These are phyloP conservation scores for Rhizophora mangle DNA, from an alignment of 345 rosid species.

Conservation along the genomic window DNA sequence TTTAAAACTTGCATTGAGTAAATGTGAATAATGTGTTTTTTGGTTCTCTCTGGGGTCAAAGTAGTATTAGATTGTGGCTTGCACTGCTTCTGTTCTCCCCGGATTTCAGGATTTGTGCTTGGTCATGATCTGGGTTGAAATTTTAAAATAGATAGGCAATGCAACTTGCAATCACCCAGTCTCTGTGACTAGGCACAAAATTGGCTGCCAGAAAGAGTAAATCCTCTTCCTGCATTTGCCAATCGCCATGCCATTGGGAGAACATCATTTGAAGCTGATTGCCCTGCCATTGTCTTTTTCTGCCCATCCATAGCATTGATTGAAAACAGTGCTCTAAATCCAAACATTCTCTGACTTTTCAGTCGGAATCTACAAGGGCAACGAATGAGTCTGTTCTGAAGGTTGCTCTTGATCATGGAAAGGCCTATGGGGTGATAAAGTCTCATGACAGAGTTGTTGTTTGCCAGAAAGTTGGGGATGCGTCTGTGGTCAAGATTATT, in stretches of 20 bases:
- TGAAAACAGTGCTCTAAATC: background rate
- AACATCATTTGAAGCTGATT: background rate
- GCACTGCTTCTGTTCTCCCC: background rate
- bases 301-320: background rate
- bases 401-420: conserved; percentile 84
- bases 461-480: conserved; percentile 91
- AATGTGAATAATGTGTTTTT: background rate
- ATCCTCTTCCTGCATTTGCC: no score
- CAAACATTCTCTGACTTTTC: conserved; percentile 4
- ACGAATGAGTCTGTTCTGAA: conserved; percentile 78
- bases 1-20: background rate
- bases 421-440: conserved; percentile 67
- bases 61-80: background rate
- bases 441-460: conserved; percentile 83
- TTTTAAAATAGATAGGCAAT: no score
- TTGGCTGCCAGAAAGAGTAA: no score
- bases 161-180: no score
- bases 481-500: conserved; percentile 83
- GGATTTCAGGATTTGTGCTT: no score
- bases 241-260: no score
- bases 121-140: no score
- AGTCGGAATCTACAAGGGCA: conserved; percentile 79
- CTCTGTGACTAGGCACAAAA: no score
- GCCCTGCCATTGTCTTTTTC: no score
- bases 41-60: background rate